Conservation (phyloP, 371 early-diverging fungal species). For the Circinella minor region DNA sequence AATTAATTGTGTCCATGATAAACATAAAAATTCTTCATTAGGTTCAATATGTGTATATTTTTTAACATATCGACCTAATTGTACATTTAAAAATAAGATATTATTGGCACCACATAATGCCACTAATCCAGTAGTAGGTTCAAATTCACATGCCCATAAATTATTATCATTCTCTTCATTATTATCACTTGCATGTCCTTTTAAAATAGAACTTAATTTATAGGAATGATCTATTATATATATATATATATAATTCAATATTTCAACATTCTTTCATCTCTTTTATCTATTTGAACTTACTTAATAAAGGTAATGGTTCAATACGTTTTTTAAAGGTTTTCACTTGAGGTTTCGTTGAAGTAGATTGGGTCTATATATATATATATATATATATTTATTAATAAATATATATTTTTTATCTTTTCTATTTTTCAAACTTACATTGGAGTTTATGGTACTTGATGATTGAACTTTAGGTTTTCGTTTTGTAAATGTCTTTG, state of each 20-base stretch:
- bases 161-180: slow-evolving; percentile 22
- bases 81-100: slow-evolving; percentile 54
- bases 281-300: too few species aligned
- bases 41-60: slow-evolving; percentile 61
- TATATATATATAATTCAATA: too few species aligned
- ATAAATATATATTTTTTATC: too few species aligned
- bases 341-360: background rate
- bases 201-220: slow-evolving; percentile 7
- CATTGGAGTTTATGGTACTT: background rate
- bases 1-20: slow-evolving; percentile 58
- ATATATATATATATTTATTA: background rate
- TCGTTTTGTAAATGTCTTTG: too few species aligned
- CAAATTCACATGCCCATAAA: slow-evolving; percentile 52
- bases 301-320: slow-evolving; percentile 5
- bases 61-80: slow-evolving; percentile 48
- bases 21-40: slow-evolving; percentile 58
- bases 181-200: slow-evolving; percentile 22
- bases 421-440: background rate
- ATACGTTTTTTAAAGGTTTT: slow-evolving; percentile 2
- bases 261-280: too few species aligned
- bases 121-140: slow-evolving; percentile 29
- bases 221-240: slow-evolving; percentile 11
- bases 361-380: background rate
- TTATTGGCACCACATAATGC: slow-evolving; percentile 58
- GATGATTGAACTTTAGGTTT: too few species aligned